Evolutionary conservation across 2,329 filamentous ascomycete species (phyloP).

Genomic region (Rosellinia necatrix): DNA sequence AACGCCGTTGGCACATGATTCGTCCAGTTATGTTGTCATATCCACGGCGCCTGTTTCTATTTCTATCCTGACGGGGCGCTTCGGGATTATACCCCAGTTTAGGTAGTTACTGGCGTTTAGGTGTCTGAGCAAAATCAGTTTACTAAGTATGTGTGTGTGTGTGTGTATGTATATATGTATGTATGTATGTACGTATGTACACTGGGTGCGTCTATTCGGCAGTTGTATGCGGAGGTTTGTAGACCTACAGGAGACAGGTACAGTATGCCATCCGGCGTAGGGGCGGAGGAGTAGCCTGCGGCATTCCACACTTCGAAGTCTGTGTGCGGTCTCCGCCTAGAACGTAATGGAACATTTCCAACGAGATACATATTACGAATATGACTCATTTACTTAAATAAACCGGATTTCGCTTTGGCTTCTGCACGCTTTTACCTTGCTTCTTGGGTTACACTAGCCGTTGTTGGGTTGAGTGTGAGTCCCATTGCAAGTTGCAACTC

Average conservation of each 20-base stretch:
- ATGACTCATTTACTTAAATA: slow-evolving; percentile 8
- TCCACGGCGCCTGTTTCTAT: slow-evolving; percentile 21
- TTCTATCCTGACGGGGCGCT: slow-evolving; percentile 18
- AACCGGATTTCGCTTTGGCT: slow-evolving; percentile 5
- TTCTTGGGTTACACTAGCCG: not conserved
- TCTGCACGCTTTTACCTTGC: slow-evolving; percentile 4
- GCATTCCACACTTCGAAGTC: slow-evolving; percentile 1
- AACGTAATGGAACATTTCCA: slow-evolving; percentile 6
- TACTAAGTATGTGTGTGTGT: no score
- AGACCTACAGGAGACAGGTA: no score
- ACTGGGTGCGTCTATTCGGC: slow-evolving; percentile 12
- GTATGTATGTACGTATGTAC: no score
- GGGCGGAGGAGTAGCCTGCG: not conserved
- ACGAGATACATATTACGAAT: not conserved
- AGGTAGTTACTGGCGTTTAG: slow-evolving; percentile 15
- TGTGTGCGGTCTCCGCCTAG: not conserved
- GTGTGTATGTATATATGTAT: no score
- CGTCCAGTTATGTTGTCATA: slow-evolving; percentile 9
- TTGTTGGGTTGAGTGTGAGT: not conserved
- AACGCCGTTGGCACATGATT: slow-evolving; percentile 11
- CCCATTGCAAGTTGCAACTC: no score
- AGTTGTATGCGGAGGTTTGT: slow-evolving; percentile 13
- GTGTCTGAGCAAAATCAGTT: slow-evolving; percentile 12
- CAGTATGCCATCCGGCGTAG: no score
- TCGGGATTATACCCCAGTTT: slow-evolving; percentile 27